Base-by-base conservation (phyloP, 768 basidiomycete species). In the Suillus plorans region DNA sequence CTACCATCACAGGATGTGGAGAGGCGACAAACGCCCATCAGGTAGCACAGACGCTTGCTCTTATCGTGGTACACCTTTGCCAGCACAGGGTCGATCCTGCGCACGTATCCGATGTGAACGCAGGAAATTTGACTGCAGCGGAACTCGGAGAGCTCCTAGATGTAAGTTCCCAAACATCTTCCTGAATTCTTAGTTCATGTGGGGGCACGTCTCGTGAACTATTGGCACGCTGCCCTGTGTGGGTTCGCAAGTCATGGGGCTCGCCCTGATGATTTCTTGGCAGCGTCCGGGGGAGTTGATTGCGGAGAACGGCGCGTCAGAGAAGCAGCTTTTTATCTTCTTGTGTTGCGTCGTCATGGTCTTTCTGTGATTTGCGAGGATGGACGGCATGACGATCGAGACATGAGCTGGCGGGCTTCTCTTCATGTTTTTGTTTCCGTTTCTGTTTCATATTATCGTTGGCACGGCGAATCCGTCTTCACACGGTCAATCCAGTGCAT, bases 101-200 rank as follows among this genome's bases (percentile, higher is more conserved):
- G 62, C 12, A 63, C 36, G 20, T n/a, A 66, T 10, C 14, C 53
- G 18, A 10, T 58, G 22, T 66, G 50, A 25, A 66, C 62, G 28
- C 62, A 66, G 9, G 69, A 70, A 1, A 64, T n/a, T 67, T 73
- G 69, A 74, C 65, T 34, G 75, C 76, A 57, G 70, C 66, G 57
- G 67, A 77, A 64, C 73, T 76, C 20, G 75, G 76, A 31, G 70
- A 76, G 16, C 10, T 77, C 10, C 66, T 76, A 69, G 75, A 76
- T 67, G 75, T 76, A 70, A 70, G 75, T 76, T 58, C 62, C 53
- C 37, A 42, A 12, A n/a, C 6, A 36, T 42, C 28, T 59, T 42
- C 58, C 4, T 59, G 41, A 10, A 58, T 28, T 58, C 39, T 58
- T 39, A 10, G 37, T 28, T 58, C 57, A 18, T 42, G 18, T 18